Conservation (phyloP, 305 asterid species). For the Fraxinus xanthoxyloides region DNA sequence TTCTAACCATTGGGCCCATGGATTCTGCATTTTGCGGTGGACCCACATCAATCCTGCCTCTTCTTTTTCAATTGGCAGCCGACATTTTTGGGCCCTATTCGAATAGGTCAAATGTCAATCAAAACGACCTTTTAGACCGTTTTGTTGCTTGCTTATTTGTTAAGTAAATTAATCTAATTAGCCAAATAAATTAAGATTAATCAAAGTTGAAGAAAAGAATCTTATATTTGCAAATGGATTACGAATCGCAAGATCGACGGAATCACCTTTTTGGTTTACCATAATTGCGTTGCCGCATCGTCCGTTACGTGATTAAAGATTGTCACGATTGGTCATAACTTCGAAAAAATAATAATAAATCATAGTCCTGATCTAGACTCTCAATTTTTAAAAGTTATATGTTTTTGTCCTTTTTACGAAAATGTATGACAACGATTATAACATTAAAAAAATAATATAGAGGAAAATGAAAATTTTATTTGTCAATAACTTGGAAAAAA, state of each 20-base stretch:
- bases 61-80: background rate
- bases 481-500: background rate
- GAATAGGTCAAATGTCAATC: constrained; percentile 1
- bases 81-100: background rate
- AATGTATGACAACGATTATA: background rate
- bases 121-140: background rate
- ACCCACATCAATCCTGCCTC: background rate
- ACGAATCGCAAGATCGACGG: background rate
- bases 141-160: constrained; percentile 1
- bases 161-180: background rate
- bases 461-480: no score
- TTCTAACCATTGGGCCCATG: background rate
- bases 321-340: background rate
- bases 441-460: background rate
- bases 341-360: background rate
- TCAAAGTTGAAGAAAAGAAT: constrained; percentile 1
- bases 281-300: background rate
- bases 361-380: background rate
- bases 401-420: no score
- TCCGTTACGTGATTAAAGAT: constrained; percentile 6
- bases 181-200: background rate
- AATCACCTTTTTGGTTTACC: background rate
- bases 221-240: background rate
- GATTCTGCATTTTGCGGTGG: background rate
- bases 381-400: background rate